Evolutionary conservation across 1,284 basidiomycete species (phyloP).

Genomic region (Ustilago curta): DNA sequence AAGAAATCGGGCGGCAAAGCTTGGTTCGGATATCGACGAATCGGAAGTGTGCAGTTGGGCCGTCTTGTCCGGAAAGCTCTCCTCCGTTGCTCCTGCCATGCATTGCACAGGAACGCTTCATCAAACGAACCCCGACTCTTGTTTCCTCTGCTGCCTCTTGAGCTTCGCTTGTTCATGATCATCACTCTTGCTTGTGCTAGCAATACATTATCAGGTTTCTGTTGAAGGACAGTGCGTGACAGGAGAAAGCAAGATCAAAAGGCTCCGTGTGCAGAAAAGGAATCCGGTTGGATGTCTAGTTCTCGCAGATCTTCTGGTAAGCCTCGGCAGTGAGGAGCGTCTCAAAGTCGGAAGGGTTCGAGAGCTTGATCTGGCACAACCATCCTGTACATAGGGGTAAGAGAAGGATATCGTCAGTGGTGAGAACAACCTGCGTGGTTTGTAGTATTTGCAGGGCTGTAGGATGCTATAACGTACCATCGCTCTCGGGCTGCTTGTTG

Average conservation of each 20-base stretch:
- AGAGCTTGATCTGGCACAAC: conserved; percentile 92
- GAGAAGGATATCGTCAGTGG: background rate
- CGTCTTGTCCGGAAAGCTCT: conserved; percentile 18
- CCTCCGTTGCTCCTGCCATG: conserved; percentile 13
- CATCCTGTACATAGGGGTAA: conserved; percentile 76
- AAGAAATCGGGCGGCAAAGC: background rate
- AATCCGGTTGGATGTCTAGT: conserved; percentile 14
- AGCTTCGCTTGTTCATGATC: background rate
- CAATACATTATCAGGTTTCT: conserved; percentile 11
- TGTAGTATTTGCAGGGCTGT: no score
- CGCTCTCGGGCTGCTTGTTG: conserved; percentile 87
- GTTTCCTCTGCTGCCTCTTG: no score
- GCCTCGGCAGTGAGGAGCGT: conserved; percentile 83
- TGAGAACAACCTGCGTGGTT: background rate
- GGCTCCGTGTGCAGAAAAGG: background rate
- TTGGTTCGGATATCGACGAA: conserved; percentile 1
- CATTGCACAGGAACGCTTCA: background rate
- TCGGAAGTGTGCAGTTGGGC: background rate
- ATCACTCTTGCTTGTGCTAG: background rate
- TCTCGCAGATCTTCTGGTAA: conserved; percentile 74
- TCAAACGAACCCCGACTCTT: background rate
- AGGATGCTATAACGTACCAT: conserved; percentile 75
- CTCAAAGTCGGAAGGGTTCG: conserved; percentile 77
- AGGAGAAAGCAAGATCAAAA: background rate
- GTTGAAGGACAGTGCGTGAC: conserved; percentile 33